Base-by-base conservation (phyloP, 192 early-diverging fungal genomes). In the Neocallimastix lanati region DNA sequence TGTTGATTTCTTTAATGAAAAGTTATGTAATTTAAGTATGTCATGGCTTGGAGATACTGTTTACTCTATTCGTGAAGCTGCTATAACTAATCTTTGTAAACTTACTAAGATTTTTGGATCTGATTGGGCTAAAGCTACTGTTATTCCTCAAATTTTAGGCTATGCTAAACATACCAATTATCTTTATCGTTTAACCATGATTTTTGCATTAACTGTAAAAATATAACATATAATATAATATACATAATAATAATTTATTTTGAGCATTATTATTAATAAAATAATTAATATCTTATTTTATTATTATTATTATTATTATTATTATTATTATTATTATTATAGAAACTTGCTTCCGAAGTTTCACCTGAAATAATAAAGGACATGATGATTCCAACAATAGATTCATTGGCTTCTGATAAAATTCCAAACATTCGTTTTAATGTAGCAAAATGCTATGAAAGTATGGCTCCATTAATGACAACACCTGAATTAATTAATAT, bases 401-500 rank as follows among this genome's bases (percentile, higher is more conserved):
- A 89, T 79, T 89, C 84, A 76, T 90, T 98, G 77, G 91, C 93
- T 35, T 88, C 89, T 18, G 98, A 99, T 83, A 94, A 95, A 15
- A 98, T 99, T 79, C 98, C 98, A 79, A 99, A 99, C 84, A 99
- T 99, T 82, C 93, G 98, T 37, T 99, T 99, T 90, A 99, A 98
- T 80, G 96, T 98, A 16, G 96, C 96, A 67, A 99, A 99, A 84
- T 92, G 93, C 77, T 87, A 96, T 81, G 94, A 95, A 84, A 87
- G 91, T 2, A 85, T 99, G 84, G 90, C 93, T 40, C 93, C 91
- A 16, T 85, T 94, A 12, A 87, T 97, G 78, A 86, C 85, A 67
- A 87, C 85, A 80, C 82, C 87, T 13, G 90, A 93, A 28, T 89
- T 93, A 12, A 86, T 84, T 29, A 80, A 82, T 15, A 81, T 94